These are phyloP conservation scores for Colletotrichum sp. DNA, from an alignment of 2,329 filamentous ascomycete genomes.

Conservation along the genomic window DNA sequence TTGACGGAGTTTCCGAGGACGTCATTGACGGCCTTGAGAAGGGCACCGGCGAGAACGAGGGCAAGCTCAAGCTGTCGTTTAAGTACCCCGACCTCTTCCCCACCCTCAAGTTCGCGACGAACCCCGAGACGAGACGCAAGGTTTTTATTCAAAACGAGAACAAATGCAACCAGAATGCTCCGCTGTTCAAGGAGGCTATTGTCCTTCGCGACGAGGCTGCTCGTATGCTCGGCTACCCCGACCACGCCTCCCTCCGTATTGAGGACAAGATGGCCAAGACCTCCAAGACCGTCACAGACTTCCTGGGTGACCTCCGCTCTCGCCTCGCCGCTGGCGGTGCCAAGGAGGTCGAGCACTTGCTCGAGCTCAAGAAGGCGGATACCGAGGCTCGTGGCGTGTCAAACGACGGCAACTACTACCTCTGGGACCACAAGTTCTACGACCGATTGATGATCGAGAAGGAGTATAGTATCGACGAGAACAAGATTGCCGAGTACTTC, in stretches of 20 bases:
- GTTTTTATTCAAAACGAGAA: constrained; percentile 81
- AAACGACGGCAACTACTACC: constrained; percentile 75
- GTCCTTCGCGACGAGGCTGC: constrained; percentile 62
- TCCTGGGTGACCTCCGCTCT: constrained; percentile 70
- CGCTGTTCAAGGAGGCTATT: constrained; percentile 59
- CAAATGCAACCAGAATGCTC: constrained; percentile 70
- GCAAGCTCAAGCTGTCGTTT: constrained; percentile 77
- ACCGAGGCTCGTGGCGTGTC: constrained; percentile 62
- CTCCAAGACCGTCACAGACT: constrained; percentile 58
- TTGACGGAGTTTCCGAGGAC: constrained; percentile 77
- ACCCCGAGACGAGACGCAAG: constrained; percentile 70
- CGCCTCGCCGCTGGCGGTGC: constrained; percentile 72
- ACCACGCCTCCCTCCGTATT: constrained; percentile 60
- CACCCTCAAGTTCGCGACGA: constrained; percentile 76
- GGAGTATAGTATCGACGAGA: constrained; percentile 81
- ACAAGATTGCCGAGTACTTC: constrained; percentile 84
- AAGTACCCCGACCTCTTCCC: constrained; percentile 86
- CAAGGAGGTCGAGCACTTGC: constrained; percentile 74
- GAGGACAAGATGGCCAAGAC: constrained; percentile 67
- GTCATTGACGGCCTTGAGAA: constrained; percentile 71
- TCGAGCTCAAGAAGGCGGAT: constrained; percentile 76
- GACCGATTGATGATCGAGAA: constrained; percentile 81
- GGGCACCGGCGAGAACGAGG: constrained; percentile 74
- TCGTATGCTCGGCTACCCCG: constrained; percentile 59
- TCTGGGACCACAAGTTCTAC: constrained; percentile 85